Evolutionary conservation across 2,329 filamentous ascomycete genomes (phyloP).

Genomic region (Fusarium pseudonygamai): DNA sequence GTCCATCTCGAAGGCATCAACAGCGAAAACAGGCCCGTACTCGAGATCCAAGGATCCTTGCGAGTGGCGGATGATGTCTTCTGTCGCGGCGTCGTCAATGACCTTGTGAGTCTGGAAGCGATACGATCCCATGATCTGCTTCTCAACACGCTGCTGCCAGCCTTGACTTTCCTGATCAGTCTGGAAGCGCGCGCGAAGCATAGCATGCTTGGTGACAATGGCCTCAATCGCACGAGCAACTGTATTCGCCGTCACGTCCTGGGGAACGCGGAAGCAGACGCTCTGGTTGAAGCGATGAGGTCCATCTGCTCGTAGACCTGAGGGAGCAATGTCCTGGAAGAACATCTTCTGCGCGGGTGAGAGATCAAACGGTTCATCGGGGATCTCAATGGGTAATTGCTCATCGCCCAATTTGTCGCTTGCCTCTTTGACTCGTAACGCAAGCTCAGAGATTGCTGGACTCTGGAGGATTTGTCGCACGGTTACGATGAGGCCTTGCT

Average conservation of each 20-base stretch:
- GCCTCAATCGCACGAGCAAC: not conserved
- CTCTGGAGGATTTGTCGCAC: not conserved
- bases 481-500: not conserved
- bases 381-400: not conserved
- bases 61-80: not conserved
- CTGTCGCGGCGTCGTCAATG: fast-evolving
- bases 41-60: not conserved
- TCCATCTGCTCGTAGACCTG: not conserved
- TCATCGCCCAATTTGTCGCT: not conserved
- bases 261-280: not conserved
- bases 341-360: not conserved
- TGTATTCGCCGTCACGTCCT: fast-evolving
- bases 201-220: not conserved
- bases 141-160: not conserved
- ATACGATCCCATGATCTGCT: not conserved
- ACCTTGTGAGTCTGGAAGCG: not conserved
- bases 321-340: not conserved
- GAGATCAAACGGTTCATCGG: not conserved
- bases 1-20: not conserved
- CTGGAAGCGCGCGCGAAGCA: not conserved
- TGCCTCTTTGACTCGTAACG: not conserved
- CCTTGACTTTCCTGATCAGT: not conserved
- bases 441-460: not conserved
- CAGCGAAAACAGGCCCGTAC: not conserved
- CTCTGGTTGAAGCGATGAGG: not conserved